Evolutionary conservation across 2,329 filamentous ascomycete species (phyloP).

Genomic region (Periconia digitata): DNA sequence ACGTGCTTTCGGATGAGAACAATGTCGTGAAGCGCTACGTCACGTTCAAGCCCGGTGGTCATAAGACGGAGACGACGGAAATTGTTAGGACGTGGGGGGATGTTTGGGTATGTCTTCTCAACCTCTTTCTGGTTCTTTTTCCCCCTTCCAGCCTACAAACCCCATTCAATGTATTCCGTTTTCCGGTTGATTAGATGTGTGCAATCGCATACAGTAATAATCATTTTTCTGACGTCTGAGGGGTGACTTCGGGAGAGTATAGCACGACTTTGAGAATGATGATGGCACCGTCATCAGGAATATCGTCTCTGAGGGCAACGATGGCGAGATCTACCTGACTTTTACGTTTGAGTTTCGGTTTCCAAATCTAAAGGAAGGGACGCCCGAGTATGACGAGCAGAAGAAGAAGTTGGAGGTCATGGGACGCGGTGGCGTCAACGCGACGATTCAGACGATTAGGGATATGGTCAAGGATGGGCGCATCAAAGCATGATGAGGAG

Average conservation of each 20-base stretch:
- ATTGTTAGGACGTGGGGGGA: slow-evolving; percentile 42
- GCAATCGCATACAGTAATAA: too few species aligned
- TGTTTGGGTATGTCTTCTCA: slow-evolving; percentile 40
- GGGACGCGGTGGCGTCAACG: slow-evolving; percentile 48
- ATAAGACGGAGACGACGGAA: slow-evolving; percentile 38
- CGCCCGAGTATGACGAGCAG: slow-evolving; percentile 35
- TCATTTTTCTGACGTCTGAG: background rate
- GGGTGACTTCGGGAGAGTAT: background rate
- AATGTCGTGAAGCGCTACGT: slow-evolving; percentile 42
- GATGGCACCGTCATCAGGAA: slow-evolving; percentile 49
- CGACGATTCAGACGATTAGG: slow-evolving; percentile 46
- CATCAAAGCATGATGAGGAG: slow-evolving; percentile 19
- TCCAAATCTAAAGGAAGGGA: slow-evolving; percentile 38
- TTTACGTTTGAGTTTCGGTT: slow-evolving; percentile 50
- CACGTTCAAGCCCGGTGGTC: slow-evolving; percentile 41
- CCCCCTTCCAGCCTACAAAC: too few species aligned
- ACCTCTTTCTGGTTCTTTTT: background rate
- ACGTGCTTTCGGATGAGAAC: slow-evolving; percentile 44
- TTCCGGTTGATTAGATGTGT: too few species aligned
- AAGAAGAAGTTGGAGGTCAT: slow-evolving; percentile 27
- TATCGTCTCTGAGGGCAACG: slow-evolving; percentile 46
- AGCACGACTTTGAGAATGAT: slow-evolving; percentile 51
- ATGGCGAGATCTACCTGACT: slow-evolving; percentile 45
- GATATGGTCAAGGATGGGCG: slow-evolving; percentile 45
- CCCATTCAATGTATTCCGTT: too few species aligned